Percentiles rank a stretch among this genome's conserved stretches.
These are phyloP conservation scores for Trapa bicornis DNA, from an alignment of 345 rosid genomes.

Conservation along the genomic window DNA sequence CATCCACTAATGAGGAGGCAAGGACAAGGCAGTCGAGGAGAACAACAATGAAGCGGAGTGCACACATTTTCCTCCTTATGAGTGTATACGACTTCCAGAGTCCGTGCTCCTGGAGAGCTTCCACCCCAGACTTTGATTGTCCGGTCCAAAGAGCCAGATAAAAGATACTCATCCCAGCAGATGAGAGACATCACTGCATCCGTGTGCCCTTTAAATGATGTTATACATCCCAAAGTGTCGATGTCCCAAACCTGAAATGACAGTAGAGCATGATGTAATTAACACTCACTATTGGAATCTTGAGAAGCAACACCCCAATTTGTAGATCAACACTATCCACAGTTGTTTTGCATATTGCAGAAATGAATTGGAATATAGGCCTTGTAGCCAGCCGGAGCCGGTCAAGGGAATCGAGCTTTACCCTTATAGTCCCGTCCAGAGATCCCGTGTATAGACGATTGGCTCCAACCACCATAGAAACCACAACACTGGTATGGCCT, in stretches of 20 bases:
- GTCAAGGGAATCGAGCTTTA: neutral
- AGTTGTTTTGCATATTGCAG: too few species aligned
- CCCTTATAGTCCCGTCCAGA: conserved; percentile 36
- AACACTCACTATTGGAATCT: too few species aligned
- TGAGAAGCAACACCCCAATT: too few species aligned
- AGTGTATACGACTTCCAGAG: conserved; percentile 14
- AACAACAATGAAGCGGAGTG: too few species aligned
- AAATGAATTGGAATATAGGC: neutral
- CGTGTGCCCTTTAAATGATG: conserved; percentile 31
- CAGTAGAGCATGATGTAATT: too few species aligned
- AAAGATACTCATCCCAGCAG: conserved; percentile 40
- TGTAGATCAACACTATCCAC: too few species aligned
- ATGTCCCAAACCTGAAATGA: conserved; percentile 44
- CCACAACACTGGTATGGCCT: conserved; percentile 24
- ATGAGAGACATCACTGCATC: conserved; percentile 44
- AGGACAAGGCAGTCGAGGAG: too few species aligned
- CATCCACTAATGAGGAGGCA: too few species aligned
- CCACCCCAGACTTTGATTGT: conserved; percentile 42
- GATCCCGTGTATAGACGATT: conserved; percentile 36
- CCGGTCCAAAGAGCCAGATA: conserved; percentile 49
- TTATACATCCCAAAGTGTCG: conserved; percentile 21
- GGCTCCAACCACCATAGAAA: conserved; percentile 24
- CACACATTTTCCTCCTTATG: too few species aligned
- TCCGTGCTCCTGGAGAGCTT: conserved; percentile 13
- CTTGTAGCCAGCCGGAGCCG: too few species aligned